Conservation (phyloP, 345 rosid species). For the Brassica rapa region DNA sequence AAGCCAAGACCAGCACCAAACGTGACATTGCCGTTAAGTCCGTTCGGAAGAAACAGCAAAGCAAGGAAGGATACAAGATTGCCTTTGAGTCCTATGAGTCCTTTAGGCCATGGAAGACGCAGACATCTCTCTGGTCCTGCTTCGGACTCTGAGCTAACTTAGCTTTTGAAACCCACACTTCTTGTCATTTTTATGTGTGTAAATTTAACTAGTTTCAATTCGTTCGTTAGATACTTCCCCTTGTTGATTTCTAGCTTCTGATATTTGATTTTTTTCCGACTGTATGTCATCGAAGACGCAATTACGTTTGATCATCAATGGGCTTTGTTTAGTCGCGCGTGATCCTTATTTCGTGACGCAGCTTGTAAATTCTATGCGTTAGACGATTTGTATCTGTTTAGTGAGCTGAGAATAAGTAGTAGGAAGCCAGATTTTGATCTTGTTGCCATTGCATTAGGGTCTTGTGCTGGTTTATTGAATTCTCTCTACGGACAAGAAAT, state of each 20-base stretch:
- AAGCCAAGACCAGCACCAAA: slow-evolving; percentile 33
- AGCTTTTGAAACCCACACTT: background rate
- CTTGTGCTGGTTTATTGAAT: slow-evolving; percentile 61
- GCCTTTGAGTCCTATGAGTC: slow-evolving; percentile 38
- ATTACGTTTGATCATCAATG: slow-evolving; percentile 44
- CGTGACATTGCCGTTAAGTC: slow-evolving; percentile 37
- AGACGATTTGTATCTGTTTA: slow-evolving; percentile 51
- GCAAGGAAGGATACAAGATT: slow-evolving; percentile 27
- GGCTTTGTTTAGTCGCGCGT: slow-evolving; percentile 55
- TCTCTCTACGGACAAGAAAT: slow-evolving; percentile 50
- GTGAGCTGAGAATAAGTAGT: slow-evolving; percentile 49
- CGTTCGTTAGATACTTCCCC: background rate
- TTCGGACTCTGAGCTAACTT: slow-evolving; percentile 43
- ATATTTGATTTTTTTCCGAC: background rate
- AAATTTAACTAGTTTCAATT: background rate
- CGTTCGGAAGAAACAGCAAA: slow-evolving; percentile 44
- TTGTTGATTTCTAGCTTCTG: background rate
- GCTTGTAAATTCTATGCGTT: slow-evolving; percentile 48
- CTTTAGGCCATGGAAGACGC: slow-evolving; percentile 39
- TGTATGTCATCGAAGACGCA: slow-evolving; percentile 27
- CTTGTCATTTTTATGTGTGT: background rate
- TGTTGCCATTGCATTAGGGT: slow-evolving; percentile 53
- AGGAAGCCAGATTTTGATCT: slow-evolving; percentile 59
- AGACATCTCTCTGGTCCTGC: slow-evolving; percentile 44
- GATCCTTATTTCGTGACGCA: slow-evolving; percentile 78